These are phyloP conservation scores for Sordariomycetes sp. DNA, from an alignment of 2,329 filamentous ascomycete species.

Conservation along the genomic window DNA sequence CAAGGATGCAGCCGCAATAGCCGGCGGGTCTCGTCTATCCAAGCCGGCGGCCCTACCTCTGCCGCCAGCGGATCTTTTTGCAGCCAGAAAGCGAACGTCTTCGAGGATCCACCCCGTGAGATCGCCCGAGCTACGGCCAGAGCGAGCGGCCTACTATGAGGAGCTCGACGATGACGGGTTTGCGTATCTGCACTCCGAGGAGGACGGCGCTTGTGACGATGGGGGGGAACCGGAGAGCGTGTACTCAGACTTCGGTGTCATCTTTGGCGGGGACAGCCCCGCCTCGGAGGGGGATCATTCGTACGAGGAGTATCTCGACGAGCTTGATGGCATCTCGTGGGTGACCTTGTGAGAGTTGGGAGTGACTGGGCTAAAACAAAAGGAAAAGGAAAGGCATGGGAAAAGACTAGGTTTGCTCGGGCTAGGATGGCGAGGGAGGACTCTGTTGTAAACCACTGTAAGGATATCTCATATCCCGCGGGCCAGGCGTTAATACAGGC, in stretches of 20 bases:
- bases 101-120: slow-evolving; percentile 19
- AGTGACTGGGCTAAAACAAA: background rate
- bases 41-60: slow-evolving; percentile 18
- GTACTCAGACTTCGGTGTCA: slow-evolving; percentile 44
- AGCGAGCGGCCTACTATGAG: slow-evolving; percentile 14
- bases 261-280: slow-evolving; percentile 26
- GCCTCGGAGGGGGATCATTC: slow-evolving; percentile 27
- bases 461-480: no score
- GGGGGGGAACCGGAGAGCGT: slow-evolving; percentile 38
- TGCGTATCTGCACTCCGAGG: slow-evolving; percentile 36
- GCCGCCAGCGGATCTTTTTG: slow-evolving; percentile 14
- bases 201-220: slow-evolving; percentile 31
- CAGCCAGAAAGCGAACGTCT: slow-evolving; percentile 16
- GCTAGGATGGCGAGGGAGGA: no score
- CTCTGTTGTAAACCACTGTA: no score
- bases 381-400: background rate
- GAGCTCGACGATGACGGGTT: slow-evolving; percentile 35
- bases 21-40: slow-evolving; percentile 9
- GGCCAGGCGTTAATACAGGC: no score
- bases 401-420: background rate
- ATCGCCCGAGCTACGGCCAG: slow-evolving; percentile 23
- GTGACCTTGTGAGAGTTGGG: slow-evolving; percentile 8
- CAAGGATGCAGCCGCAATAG: background rate
- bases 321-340: slow-evolving; percentile 46
- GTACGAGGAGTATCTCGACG: slow-evolving; percentile 46